Evolutionary conservation across 495 filamentous ascomycete genomes (phyloP).

Genomic region (Hypoxylon fuscum): DNA sequence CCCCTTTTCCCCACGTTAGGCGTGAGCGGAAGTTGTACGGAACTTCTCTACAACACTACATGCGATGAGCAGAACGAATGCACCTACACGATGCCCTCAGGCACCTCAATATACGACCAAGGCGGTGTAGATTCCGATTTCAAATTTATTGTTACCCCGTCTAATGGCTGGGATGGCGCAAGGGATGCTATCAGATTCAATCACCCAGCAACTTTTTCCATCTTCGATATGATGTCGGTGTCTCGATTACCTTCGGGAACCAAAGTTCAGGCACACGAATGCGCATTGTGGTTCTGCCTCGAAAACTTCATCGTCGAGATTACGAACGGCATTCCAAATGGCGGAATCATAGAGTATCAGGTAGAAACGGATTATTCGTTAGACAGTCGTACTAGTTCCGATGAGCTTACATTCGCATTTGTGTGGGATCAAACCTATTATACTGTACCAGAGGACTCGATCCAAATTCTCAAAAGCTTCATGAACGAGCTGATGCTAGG

Average conservation of each 20-base stretch:
- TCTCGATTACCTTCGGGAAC: slow-evolving; percentile 17
- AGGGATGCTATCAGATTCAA: slow-evolving; percentile 23
- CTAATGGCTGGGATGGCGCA: slow-evolving; percentile 31
- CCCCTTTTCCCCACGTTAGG: slow-evolving; percentile 48
- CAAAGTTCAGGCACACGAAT: slow-evolving; percentile 32
- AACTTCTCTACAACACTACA: slow-evolving; percentile 26
- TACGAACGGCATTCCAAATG: slow-evolving; percentile 38
- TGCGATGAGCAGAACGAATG: slow-evolving; percentile 36
- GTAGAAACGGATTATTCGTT: slow-evolving; percentile 37
- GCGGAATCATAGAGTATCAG: slow-evolving; percentile 39
- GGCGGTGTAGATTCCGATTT: slow-evolving; percentile 27
- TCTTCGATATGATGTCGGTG: slow-evolving; percentile 48
- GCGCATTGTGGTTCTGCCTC: slow-evolving; percentile 52
- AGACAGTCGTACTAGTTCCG: slow-evolving; percentile 17
- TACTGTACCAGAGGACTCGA: slow-evolving; percentile 41
- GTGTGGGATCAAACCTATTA: slow-evolving; percentile 38
- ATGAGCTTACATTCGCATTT: slow-evolving; percentile 46
- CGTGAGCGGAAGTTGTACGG: slow-evolving; percentile 45
- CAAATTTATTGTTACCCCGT: slow-evolving; percentile 43
- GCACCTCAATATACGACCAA: slow-evolving; percentile 34
- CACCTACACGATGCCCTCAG: slow-evolving; percentile 43
- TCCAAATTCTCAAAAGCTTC: slow-evolving; percentile 41
- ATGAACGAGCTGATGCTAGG: slow-evolving; percentile 44
- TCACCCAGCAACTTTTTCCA: slow-evolving; percentile 43
- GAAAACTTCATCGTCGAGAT: slow-evolving; percentile 41